phyloP scores from a whole-genome alignment of 2,329 filamentous ascomycete species.

The Exophiala viscosa region DNA sequence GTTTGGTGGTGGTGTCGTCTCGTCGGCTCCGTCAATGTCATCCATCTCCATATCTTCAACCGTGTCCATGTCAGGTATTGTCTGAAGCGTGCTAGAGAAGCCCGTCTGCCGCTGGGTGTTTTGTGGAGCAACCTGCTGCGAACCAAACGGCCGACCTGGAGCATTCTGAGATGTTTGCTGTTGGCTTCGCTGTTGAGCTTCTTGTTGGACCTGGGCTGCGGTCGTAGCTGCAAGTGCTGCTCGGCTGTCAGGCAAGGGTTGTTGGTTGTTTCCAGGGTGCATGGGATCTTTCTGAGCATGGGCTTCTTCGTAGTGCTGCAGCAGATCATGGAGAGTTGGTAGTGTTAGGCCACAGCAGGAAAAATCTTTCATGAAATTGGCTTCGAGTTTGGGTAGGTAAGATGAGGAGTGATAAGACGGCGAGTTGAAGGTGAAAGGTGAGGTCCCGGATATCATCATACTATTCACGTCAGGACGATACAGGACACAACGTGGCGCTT shows the following conservation, averaged over 20 bases:
- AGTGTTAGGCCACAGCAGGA: constrained; percentile 87
- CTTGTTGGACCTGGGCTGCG: constrained; percentile 48
- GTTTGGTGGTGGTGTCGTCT: constrained; percentile 33
- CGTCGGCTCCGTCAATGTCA: constrained; percentile 54
- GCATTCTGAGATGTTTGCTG: constrained; percentile 25
- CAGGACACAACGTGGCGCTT: neutral
- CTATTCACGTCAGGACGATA: constrained; percentile 46
- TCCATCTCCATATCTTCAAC: constrained; percentile 94
- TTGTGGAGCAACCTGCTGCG: constrained; percentile 23
- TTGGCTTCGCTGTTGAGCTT: constrained; percentile 44
- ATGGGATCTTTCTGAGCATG: constrained; percentile 69
- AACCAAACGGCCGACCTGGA: constrained; percentile 28
- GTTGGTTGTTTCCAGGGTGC: constrained; percentile 46
- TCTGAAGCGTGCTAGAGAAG: constrained; percentile 30
- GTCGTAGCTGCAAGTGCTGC: constrained; percentile 44
- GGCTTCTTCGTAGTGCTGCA: constrained; percentile 94
- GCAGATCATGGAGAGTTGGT: constrained; percentile 85
- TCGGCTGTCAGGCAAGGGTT: constrained; percentile 47
- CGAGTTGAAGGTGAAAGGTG: constrained; percentile 75
- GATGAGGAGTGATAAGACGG: constrained; percentile 95
- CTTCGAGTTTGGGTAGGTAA: constrained; percentile 92
- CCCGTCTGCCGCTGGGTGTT: constrained; percentile 23
- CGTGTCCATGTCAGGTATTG: constrained; percentile 38
- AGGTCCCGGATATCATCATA: constrained; percentile 93
- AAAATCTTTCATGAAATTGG: constrained; percentile 97